A percentile compares a stretch with the other conserved stretches of the same genome.
Conservation (phyloP, 768 basidiomycete genomes). For the Glaciozyma antarctica region DNA sequence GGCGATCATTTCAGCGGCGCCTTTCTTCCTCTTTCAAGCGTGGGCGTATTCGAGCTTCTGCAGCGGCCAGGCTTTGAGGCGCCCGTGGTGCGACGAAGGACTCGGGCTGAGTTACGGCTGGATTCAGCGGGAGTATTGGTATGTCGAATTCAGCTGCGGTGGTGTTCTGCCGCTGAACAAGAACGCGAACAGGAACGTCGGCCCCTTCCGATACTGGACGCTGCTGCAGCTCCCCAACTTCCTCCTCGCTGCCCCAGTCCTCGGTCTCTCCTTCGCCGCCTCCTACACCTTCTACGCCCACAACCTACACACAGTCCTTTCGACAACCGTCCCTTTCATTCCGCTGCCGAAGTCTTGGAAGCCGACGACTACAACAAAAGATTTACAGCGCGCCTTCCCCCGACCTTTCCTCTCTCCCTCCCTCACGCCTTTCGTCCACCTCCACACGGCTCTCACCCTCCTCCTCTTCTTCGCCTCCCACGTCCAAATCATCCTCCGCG, state of each 20-base stretch:
- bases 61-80: conserved; percentile 4
- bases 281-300: conserved; percentile 30
- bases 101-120: conserved; percentile 69
- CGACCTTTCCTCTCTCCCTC: conserved; percentile 45
- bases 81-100: conserved; percentile 56
- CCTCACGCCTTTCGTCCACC: conserved; percentile 67
- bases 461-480: conserved; percentile 70
- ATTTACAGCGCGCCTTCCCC: background rate
- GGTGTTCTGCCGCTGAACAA: background rate
- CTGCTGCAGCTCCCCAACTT: conserved; percentile 77
- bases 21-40: conserved; percentile 65
- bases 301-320: conserved; percentile 42
- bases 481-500: conserved; percentile 74
- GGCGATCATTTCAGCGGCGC: conserved; percentile 48
- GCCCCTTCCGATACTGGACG: conserved; percentile 81
- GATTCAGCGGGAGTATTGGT: conserved; percentile 74
- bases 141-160: conserved; percentile 10
- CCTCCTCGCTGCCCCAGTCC: conserved; percentile 62
- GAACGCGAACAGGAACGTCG: conserved; percentile 49
- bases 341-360: background rate
- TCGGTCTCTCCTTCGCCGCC: conserved; percentile 48
- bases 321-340: conserved; percentile 15
- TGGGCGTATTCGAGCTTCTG: conserved; percentile 64
- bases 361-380: background rate
- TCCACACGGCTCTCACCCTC: conserved; percentile 49